Evolutionary conservation across 495 filamentous ascomycete species (phyloP).

Genomic region (Trichoderma virens): DNA sequence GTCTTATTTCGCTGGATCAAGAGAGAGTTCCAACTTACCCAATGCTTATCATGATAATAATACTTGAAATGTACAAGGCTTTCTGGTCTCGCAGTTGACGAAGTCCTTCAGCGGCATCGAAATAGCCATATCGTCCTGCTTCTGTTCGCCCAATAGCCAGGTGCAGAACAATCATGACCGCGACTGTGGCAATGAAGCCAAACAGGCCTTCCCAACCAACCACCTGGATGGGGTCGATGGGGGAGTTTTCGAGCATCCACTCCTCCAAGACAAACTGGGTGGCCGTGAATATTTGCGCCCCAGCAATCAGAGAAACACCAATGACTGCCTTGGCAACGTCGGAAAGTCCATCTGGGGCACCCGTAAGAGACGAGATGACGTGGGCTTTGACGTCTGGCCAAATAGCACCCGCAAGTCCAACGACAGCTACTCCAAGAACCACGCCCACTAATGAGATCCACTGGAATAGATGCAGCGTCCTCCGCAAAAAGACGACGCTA

Average conservation of each 20-base stretch:
- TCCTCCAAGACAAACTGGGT: slow-evolving; percentile 95
- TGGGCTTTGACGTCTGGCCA: slow-evolving; percentile 54
- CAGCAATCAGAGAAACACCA: slow-evolving; percentile 82
- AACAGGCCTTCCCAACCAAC: slow-evolving; percentile 97
- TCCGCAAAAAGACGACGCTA: slow-evolving; percentile 80
- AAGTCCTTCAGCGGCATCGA: slow-evolving; percentile 81
- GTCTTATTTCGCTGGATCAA: not conserved
- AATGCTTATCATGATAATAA: slow-evolving; percentile 95
- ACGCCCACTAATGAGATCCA: slow-evolving; percentile 85
- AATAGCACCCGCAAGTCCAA: slow-evolving; percentile 81
- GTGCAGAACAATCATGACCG: slow-evolving; percentile 76
- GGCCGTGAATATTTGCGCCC: slow-evolving; percentile 92
- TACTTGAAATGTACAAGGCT: slow-evolving; percentile 61
- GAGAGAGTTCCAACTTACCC: slow-evolving; percentile 50
- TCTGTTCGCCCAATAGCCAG: slow-evolving; percentile 64
- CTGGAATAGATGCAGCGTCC: slow-evolving; percentile 71
- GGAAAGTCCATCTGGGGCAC: slow-evolving; percentile 28
- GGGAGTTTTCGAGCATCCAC: slow-evolving; percentile 83
- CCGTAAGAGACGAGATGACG: slow-evolving; percentile 16
- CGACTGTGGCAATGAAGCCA: slow-evolving; percentile 73
- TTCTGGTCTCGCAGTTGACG: slow-evolving; percentile 62
- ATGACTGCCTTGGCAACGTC: slow-evolving; percentile 66
- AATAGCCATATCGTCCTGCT: slow-evolving; percentile 72
- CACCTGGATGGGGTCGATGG: slow-evolving; percentile 79
- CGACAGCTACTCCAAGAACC: slow-evolving; percentile 78